Conservation (phyloP, 257 asterid genomes). For the Scutellaria galericulata region DNA sequence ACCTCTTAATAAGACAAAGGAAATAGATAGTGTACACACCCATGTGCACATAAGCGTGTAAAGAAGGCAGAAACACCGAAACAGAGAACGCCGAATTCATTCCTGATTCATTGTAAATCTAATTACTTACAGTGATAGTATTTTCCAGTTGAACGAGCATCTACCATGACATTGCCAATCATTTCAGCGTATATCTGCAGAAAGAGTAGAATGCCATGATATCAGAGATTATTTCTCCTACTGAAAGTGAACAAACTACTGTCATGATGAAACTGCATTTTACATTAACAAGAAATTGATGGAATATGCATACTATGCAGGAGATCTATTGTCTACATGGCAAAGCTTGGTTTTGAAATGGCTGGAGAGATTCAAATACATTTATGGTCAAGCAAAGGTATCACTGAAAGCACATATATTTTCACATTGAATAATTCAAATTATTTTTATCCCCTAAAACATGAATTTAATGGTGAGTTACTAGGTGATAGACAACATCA, state of each 20-base stretch:
- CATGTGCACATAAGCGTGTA: not conserved
- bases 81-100: conserved; percentile 1
- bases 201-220: conserved; percentile 19
- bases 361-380: not conserved
- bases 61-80: not conserved
- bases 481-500: not conserved
- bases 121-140: conserved; percentile 88
- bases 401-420: not conserved
- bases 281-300: conserved; percentile 2
- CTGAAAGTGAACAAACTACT: not conserved
- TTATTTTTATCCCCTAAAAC: not conserved
- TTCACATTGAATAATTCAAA: not conserved
- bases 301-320: not conserved
- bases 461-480: not conserved
- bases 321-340: not conserved
- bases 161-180: conserved; percentile 79
- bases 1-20: conserved; percentile 4
- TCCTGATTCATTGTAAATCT: not conserved
- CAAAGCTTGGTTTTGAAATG: not conserved
- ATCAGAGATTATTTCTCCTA: conserved; percentile 3
- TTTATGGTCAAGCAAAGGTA: not conserved
- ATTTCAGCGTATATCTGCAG: conserved; percentile 95
- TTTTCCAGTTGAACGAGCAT: conserved; percentile 99
- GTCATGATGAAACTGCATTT: conserved; percentile 1
- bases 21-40: not conserved